phyloP scores from a whole-genome alignment of 225 moss, liverwort and hornwort genomes.

The Pleurozium schreberi region DNA sequence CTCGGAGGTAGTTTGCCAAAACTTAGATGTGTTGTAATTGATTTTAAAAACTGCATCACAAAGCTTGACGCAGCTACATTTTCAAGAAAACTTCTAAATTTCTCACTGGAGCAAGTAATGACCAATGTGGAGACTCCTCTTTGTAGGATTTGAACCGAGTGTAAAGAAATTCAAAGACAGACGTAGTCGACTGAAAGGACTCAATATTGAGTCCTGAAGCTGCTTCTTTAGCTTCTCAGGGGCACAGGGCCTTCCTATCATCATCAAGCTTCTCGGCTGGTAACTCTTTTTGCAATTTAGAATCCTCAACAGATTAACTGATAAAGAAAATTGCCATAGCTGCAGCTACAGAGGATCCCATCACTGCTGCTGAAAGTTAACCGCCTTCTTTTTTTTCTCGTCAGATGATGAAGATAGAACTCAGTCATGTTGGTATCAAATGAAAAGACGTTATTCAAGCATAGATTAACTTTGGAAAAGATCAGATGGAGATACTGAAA shows the following conservation, averaged over 20 bases:
- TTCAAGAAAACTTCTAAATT: not conserved
- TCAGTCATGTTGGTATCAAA: no score
- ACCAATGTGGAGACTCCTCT: not conserved
- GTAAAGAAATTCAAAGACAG: not conserved
- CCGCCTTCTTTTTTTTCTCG: not conserved
- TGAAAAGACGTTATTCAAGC: no score
- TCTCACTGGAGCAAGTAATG: not conserved
- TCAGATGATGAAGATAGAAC: not conserved
- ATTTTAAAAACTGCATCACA: not conserved
- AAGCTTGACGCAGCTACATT: not conserved
- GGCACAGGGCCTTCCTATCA: not conserved
- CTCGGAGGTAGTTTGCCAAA: not conserved
- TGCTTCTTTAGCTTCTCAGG: not conserved
- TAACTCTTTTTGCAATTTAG: not conserved
- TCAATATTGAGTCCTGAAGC: not conserved
- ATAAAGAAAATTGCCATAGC: not conserved
- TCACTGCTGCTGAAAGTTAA: not conserved
- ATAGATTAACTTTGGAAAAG: not conserved
- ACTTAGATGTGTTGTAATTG: not conserved
- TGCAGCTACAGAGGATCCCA: conserved; percentile 17
- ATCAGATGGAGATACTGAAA: not conserved
- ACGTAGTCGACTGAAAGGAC: not conserved
- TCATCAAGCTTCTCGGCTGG: not conserved
- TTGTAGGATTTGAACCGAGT: not conserved
- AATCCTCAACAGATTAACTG: not conserved